phyloP scores from a whole-genome alignment of 768 basidiomycete species.

The Kwoniella dendrophila region DNA sequence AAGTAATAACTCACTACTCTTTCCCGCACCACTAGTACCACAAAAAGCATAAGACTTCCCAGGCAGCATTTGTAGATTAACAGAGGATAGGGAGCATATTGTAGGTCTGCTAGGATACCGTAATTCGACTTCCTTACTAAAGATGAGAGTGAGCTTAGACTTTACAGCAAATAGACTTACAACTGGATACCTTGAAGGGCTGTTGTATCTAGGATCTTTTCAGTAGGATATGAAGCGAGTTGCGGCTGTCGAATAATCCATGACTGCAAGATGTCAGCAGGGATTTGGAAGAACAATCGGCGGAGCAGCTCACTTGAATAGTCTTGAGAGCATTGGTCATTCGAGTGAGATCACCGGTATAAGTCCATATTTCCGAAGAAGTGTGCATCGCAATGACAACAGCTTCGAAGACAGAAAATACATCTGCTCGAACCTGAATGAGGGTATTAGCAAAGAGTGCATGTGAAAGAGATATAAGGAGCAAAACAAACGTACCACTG shows the following conservation, averaged over 20 bases:
- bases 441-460: conserved; percentile 9
- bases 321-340: conserved; percentile 30
- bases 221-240: neutral
- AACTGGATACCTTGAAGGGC: too few species aligned
- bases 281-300: neutral
- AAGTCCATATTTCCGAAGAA: conserved; percentile 39
- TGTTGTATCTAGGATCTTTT: too few species aligned
- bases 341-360: conserved; percentile 43
- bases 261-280: conserved; percentile 19
- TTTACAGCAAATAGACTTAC: too few species aligned
- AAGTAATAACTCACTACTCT: conserved; percentile 26
- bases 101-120: conserved; percentile 48
- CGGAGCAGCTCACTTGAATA: conserved; percentile 31
- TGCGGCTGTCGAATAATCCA: conserved; percentile 39
- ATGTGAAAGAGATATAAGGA: neutral
- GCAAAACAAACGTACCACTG: conserved; percentile 25
- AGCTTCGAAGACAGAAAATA: conserved; percentile 43
- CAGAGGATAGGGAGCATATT: conserved; percentile 35
- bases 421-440: conserved; percentile 26
- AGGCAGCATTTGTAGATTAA: conserved; percentile 42
- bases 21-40: conserved; percentile 47
- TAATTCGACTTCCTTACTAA: conserved; percentile 37
- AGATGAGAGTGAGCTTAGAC: too few species aligned
- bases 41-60: conserved; percentile 53
- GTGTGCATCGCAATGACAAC: conserved; percentile 39